phyloP scores from a whole-genome alignment of 2,329 filamentous ascomycete genomes.

The Myriosclerotinia duriaeana region DNA sequence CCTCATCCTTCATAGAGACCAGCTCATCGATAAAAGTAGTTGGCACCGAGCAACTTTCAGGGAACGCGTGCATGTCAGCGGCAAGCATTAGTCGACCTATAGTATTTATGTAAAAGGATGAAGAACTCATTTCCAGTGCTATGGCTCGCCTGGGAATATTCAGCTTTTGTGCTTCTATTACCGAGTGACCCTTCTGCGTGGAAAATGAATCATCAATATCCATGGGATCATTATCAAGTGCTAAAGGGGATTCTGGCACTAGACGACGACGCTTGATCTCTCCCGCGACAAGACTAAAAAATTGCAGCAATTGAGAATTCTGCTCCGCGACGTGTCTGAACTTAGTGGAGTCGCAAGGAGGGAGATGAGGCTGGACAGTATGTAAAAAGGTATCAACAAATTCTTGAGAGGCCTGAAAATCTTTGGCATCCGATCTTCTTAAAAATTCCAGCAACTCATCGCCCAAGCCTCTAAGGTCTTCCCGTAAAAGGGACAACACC shows the following conservation, averaged over 20 bases:
- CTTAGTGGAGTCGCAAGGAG: slow-evolving; percentile 29
- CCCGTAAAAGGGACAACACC: slow-evolving; percentile 30
- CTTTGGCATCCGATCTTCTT: slow-evolving; percentile 26
- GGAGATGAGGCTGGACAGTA: slow-evolving; percentile 37
- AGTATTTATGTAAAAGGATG: slow-evolving; percentile 34
- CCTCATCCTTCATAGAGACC: slow-evolving; percentile 51
- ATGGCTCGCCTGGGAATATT: slow-evolving; percentile 46
- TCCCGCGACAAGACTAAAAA: slow-evolving; percentile 34
- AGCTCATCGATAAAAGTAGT: slow-evolving; percentile 52
- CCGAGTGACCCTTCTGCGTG: slow-evolving; percentile 55
- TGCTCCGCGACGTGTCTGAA: slow-evolving; percentile 29
- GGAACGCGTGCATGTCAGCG: slow-evolving; percentile 28
- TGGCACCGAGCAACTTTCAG: slow-evolving; percentile 47
- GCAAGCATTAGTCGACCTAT: slow-evolving; percentile 34
- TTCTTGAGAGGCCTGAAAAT: slow-evolving; percentile 24
- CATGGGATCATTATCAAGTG: slow-evolving; percentile 54
- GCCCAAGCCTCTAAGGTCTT: slow-evolving; percentile 27
- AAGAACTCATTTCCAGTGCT: slow-evolving; percentile 33
- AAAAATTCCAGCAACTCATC: slow-evolving; percentile 33
- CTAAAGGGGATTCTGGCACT: slow-evolving; percentile 20
- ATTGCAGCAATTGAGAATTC: slow-evolving; percentile 32
- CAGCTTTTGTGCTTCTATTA: slow-evolving; percentile 40
- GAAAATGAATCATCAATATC: slow-evolving; percentile 66
- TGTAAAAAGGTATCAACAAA: slow-evolving; percentile 35
- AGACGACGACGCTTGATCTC: slow-evolving; percentile 28